These are phyloP conservation scores for Pisolithus albus DNA, from an alignment of 768 basidiomycete genomes.

Conservation along the genomic window DNA sequence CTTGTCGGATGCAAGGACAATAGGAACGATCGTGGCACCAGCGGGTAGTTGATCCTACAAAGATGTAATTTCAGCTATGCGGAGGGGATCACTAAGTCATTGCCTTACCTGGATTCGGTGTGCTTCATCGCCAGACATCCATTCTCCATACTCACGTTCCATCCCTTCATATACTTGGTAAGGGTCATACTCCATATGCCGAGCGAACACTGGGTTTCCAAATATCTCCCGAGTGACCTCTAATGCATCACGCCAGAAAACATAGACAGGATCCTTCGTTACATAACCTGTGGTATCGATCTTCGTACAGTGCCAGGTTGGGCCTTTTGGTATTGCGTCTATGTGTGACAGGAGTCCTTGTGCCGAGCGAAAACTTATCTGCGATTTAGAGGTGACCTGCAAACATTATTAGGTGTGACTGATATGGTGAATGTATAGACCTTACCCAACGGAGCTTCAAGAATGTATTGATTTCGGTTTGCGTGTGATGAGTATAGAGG, in stretches of 20 bases:
- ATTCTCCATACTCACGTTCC: background rate
- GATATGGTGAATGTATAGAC: background rate
- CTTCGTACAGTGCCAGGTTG: background rate
- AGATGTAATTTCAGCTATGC: too few species aligned
- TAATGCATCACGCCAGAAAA: background rate
- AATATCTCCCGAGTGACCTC: background rate
- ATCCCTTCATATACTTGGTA: background rate
- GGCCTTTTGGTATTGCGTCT: background rate
- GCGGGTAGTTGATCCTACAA: background rate
- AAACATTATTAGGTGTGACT: background rate
- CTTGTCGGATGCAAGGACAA: slow-evolving; percentile 16
- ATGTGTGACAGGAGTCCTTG: background rate
- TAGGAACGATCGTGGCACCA: slow-evolving; percentile 11
- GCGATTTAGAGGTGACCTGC: too few species aligned
- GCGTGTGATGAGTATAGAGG: background rate
- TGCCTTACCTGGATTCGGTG: background rate
- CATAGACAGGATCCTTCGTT: background rate
- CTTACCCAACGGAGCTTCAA: background rate
- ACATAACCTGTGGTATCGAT: background rate
- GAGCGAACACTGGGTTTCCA: background rate
- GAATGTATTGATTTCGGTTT: background rate
- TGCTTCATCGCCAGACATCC: background rate
- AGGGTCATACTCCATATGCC: background rate
- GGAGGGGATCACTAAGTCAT: too few species aligned
- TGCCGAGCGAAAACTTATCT: background rate